Evolutionary conservation across 768 basidiomycete species (phyloP).

Genomic region (Leccinum subgranulosum): DNA sequence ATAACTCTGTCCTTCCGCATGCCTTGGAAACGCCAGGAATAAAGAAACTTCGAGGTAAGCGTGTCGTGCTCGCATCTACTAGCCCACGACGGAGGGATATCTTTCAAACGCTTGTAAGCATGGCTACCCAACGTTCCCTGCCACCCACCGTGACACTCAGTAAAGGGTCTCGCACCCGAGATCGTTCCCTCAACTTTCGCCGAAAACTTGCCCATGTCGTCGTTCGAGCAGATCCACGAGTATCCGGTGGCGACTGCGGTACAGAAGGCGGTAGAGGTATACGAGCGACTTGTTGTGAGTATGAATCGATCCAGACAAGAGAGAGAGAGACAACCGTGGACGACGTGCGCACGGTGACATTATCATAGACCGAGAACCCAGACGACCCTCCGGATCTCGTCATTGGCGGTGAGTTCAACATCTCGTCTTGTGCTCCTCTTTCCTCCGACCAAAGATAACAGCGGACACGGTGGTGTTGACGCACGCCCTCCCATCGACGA

Average conservation of each 20-base stretch:
- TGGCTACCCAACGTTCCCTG: neutral
- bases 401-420: slow-evolving; percentile 53
- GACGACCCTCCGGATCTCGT: slow-evolving; percentile 79
- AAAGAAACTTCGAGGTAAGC: slow-evolving; percentile 68
- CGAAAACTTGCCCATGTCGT: slow-evolving; percentile 66
- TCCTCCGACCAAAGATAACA: slow-evolving; percentile 26
- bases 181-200: slow-evolving; percentile 75
- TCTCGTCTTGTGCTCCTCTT: neutral
- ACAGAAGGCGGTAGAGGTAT: slow-evolving; percentile 84
- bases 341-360: neutral
- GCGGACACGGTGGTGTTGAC: slow-evolving; percentile 97
- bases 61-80: slow-evolving; percentile 81
- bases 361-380: slow-evolving; percentile 44
- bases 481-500: slow-evolving; percentile 59
- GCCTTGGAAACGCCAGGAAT: slow-evolving; percentile 61
- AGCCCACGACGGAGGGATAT: slow-evolving; percentile 86
- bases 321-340: neutral
- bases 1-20: slow-evolving; percentile 54
- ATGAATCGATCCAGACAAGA: neutral
- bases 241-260: slow-evolving; percentile 76
- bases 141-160: neutral
- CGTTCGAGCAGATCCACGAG: slow-evolving; percentile 69
- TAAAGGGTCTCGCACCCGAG: slow-evolving; percentile 63
- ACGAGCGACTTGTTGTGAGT: slow-evolving; percentile 73
- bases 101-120: slow-evolving; percentile 66